Percentiles rank a stretch among this genome's conserved stretches.
Evolutionary conservation across 2,329 filamentous ascomycete genomes (phyloP).

Genomic region (Colletotrichum zoysiae): DNA sequence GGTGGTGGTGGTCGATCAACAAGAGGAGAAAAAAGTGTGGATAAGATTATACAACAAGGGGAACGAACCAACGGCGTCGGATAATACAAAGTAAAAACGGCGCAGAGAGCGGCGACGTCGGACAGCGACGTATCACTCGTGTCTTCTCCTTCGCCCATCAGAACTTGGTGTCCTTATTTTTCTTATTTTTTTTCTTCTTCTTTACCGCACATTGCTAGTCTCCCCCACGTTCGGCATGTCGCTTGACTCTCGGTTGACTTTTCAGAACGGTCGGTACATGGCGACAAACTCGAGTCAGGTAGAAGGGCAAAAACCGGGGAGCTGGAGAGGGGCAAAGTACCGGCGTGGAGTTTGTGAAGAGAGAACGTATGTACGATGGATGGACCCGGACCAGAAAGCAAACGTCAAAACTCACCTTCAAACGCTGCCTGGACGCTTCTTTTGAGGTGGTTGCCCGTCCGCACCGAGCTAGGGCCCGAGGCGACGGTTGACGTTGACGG

Average conservation of each 20-base stretch:
- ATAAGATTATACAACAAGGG: slow-evolving; percentile 30
- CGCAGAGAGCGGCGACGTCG: neutral
- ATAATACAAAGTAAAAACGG: neutral
- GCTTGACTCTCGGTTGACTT: slow-evolving; percentile 26
- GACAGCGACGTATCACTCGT: slow-evolving; percentile 3
- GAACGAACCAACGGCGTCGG: slow-evolving; percentile 19
- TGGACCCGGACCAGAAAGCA: slow-evolving; percentile 28
- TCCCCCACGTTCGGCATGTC: slow-evolving; percentile 17
- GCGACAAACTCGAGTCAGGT: slow-evolving; percentile 33
- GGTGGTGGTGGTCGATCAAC: slow-evolving; percentile 29
- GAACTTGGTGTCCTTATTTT: neutral
- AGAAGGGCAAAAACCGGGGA: slow-evolving; percentile 28
- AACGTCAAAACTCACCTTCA: slow-evolving; percentile 63
- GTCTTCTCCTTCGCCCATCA: slow-evolving; percentile 3
- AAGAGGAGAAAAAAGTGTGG: slow-evolving; percentile 39
- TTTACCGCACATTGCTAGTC: slow-evolving; percentile 3
- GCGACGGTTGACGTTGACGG: slow-evolving; percentile 64
- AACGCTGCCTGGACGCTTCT: slow-evolving; percentile 71
- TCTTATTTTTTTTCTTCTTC: neutral
- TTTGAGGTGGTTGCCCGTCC: slow-evolving; percentile 61
- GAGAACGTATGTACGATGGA: neutral
- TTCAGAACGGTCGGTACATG: slow-evolving; percentile 22
- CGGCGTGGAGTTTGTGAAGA: slow-evolving; percentile 7
- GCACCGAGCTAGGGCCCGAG: slow-evolving; percentile 62
- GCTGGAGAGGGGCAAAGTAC: neutral